Evolutionary conservation across 2,329 filamentous ascomycete genomes (phyloP).

Genomic region (Fusarium guadeloupense): DNA sequence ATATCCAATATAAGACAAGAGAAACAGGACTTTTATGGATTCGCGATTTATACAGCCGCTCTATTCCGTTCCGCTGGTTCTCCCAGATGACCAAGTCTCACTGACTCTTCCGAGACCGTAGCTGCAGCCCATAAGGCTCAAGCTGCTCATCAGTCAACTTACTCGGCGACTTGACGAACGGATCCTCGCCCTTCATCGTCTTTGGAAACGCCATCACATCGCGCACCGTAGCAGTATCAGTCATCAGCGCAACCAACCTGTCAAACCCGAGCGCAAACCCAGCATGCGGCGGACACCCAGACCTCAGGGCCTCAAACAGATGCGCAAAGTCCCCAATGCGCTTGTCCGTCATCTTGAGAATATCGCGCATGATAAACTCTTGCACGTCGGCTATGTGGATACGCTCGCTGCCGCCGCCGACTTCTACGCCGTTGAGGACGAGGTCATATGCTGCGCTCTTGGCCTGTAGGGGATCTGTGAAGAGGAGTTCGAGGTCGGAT

Average conservation of each 20-base stretch:
- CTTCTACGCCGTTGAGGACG: slow-evolving; percentile 92
- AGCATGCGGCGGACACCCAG: slow-evolving; percentile 93
- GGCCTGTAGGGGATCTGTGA: slow-evolving; percentile 74
- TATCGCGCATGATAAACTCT: slow-evolving; percentile 82
- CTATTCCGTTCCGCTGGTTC: not conserved
- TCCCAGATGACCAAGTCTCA: not conserved
- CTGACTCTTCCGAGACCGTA: slow-evolving; percentile 13
- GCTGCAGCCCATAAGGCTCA: slow-evolving; percentile 57
- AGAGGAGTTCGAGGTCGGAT: slow-evolving; percentile 77
- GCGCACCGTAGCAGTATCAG: slow-evolving; percentile 77
- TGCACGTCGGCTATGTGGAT: slow-evolving; percentile 88
- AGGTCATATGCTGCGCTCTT: slow-evolving; percentile 94
- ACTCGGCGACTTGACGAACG: slow-evolving; percentile 81
- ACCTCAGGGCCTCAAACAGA: slow-evolving; percentile 80
- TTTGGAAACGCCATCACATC: slow-evolving; percentile 99
- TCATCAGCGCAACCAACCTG: slow-evolving; percentile 81
- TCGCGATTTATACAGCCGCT: slow-evolving; percentile 1
- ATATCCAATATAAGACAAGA: not conserved
- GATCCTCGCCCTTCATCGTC: slow-evolving; percentile 87
- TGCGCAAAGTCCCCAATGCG: slow-evolving; percentile 86
- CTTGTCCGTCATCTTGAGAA: slow-evolving; percentile 78
- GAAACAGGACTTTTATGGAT: not conserved
- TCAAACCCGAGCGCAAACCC: slow-evolving; percentile 95
- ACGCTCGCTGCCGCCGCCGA: slow-evolving; percentile 91
- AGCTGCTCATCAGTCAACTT: slow-evolving; percentile 67